A percentile compares a stretch with the other conserved stretches of the same genome.
phyloP scores from a whole-genome alignment of 495 filamentous ascomycete species.

The Penicillium coprophilum region DNA sequence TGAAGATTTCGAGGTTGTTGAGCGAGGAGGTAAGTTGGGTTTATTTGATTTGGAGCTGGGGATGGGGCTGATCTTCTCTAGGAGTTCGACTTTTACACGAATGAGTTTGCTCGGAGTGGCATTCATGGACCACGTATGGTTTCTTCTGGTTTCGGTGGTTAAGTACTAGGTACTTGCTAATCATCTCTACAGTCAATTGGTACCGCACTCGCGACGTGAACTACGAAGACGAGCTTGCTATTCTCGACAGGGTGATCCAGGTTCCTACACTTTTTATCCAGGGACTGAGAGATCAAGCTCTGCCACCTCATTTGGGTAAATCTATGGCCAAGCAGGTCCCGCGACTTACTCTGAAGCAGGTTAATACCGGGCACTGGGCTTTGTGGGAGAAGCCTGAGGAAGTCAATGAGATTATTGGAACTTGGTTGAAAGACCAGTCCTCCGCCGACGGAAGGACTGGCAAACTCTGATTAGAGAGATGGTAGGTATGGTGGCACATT shows the following conservation, averaged over 20 bases:
- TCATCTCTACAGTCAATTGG: slow-evolving; percentile 62
- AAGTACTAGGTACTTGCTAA: not conserved
- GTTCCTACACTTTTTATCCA: slow-evolving; percentile 73
- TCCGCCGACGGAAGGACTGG: slow-evolving; percentile 21
- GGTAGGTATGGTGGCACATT: not conserved
- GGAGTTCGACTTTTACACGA: slow-evolving; percentile 75
- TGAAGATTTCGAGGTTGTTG: slow-evolving; percentile 55
- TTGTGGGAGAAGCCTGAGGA: slow-evolving; percentile 63
- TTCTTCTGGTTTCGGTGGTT: not conserved
- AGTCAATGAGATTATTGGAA: slow-evolving; percentile 47
- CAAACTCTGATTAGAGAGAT: slow-evolving; percentile 20
- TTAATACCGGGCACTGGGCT: slow-evolving; percentile 69
- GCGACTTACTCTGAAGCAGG: slow-evolving; percentile 56
- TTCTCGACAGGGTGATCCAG: slow-evolving; percentile 51
- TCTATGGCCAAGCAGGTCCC: slow-evolving; percentile 67
- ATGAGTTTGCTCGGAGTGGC: slow-evolving; percentile 67
- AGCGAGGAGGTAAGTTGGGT: slow-evolving; percentile 51
- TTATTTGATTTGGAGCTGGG: slow-evolving; percentile 12
- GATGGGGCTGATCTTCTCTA: slow-evolving; percentile 23
- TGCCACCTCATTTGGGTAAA: slow-evolving; percentile 64
- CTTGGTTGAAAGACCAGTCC: slow-evolving; percentile 49
- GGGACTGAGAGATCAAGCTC: slow-evolving; percentile 64
- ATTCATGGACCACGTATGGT: slow-evolving; percentile 69
- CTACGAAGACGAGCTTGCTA: slow-evolving; percentile 68
- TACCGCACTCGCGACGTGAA: slow-evolving; percentile 73